Evolutionary conservation across 306 rosid genomes (phyloP).

Genomic region (Erythrophleum fordii): DNA sequence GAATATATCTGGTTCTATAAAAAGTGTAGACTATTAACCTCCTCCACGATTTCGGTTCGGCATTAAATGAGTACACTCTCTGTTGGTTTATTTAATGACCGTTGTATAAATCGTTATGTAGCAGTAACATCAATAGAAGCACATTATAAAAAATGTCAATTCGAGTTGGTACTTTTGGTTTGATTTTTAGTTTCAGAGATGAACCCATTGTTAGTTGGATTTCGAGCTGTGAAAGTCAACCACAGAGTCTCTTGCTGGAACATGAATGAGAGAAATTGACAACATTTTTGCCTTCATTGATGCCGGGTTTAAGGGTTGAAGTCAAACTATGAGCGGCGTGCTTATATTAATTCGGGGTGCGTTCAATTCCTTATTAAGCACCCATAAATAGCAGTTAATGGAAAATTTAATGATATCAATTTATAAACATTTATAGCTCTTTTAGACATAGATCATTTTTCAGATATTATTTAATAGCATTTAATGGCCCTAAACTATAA

Average conservation of each 20-base stretch:
- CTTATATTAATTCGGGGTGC: background rate
- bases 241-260: background rate
- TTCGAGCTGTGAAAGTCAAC: background rate
- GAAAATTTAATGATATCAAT: background rate
- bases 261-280: background rate
- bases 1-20: background rate
- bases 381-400: background rate
- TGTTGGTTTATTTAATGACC: background rate
- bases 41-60: background rate
- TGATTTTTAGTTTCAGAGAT: background rate
- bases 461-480: no score
- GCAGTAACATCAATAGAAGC: background rate
- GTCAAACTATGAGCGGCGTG: constrained; percentile 28
- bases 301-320: constrained; percentile 42
- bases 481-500: no score
- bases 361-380: background rate
- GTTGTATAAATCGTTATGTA: background rate
- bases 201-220: background rate
- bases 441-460: no score
- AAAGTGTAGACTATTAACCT: background rate
- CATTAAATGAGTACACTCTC: background rate
- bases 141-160: background rate
- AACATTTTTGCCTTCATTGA: constrained; percentile 32
- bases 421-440: no score
- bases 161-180: background rate